Conservation (phyloP, 805 yeast species). For the Starmerella scarabaei region DNA sequence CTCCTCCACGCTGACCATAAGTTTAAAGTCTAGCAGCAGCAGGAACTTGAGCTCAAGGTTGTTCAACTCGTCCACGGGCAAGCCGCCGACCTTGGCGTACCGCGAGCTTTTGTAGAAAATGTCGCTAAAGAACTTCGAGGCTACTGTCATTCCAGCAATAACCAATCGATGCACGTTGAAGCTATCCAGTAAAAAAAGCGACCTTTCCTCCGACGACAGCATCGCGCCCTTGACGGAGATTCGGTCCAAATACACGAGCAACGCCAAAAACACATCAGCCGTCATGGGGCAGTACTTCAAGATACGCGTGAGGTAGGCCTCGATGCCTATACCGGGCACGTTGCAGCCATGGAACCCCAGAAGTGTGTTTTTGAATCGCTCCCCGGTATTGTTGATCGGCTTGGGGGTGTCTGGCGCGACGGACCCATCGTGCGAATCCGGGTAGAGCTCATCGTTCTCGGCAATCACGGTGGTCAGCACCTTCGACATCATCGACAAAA, state of each 20-base stretch:
- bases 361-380: conserved; percentile 29
- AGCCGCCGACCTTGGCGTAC: conserved; percentile 91
- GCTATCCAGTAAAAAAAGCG: conserved; percentile 83
- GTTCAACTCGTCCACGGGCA: conserved; percentile 49
- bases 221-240: conserved; percentile 58
- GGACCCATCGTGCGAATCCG: conserved; percentile 33
- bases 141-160: conserved; percentile 89
- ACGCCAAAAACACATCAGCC: conserved; percentile 81
- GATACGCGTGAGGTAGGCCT: conserved; percentile 79
- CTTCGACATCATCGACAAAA: conserved; percentile 74
- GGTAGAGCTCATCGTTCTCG: conserved; percentile 73
- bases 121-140: conserved; percentile 65
- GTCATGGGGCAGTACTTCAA: conserved; percentile 97
- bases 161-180: conserved; percentile 89
- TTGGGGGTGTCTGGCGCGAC: conserved; percentile 17
- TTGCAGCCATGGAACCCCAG: conserved; percentile 92
- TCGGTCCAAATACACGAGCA: conserved; percentile 87
- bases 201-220: conserved; percentile 8
- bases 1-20: conserved; percentile 82
- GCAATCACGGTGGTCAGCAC: conserved; percentile 75
- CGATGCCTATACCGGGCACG: conserved; percentile 86
- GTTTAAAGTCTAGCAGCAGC: conserved; percentile 67
- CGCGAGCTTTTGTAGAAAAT: conserved; percentile 87
- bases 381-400: conserved; percentile 22
- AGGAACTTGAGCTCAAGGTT: conserved; percentile 84